Evolutionary conservation across 2,329 filamentous ascomycete species (phyloP).

Genomic region (Malbranchea zuffiana): DNA sequence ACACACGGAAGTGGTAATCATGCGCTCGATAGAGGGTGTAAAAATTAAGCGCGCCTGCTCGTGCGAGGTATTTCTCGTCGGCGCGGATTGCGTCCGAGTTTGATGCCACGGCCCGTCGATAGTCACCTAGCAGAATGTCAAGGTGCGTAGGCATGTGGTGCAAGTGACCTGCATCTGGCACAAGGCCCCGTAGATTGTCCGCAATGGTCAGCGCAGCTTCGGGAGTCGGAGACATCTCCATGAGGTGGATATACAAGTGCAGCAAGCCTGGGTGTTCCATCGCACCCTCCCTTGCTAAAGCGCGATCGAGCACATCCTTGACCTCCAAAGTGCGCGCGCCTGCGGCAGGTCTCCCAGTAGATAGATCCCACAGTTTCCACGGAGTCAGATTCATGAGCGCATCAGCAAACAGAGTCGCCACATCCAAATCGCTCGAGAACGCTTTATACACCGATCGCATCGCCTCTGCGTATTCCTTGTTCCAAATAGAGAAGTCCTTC

Average conservation of each 20-base stretch:
- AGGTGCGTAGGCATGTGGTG: constrained; percentile 70
- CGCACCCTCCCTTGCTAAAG: constrained; percentile 41
- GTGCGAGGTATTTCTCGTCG: constrained; percentile 54
- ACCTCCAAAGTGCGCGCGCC: constrained; percentile 49
- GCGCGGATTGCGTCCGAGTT: constrained; percentile 57
- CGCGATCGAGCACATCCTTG: constrained; percentile 48
- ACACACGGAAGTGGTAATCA: constrained; percentile 63
- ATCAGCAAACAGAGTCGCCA: constrained; percentile 54
- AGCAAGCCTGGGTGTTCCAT: constrained; percentile 56
- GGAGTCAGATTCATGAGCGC: constrained; percentile 55
- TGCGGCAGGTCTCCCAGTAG: constrained; percentile 45
- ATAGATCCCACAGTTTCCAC: constrained; percentile 54
- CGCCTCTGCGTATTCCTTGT: constrained; percentile 49
- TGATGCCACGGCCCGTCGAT: constrained; percentile 52
- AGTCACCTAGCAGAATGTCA: constrained; percentile 63
- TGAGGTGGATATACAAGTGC: constrained; percentile 66
- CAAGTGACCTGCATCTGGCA: constrained; percentile 60
- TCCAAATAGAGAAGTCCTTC: constrained; percentile 45
- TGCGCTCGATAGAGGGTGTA: constrained; percentile 68
- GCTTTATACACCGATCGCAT: constrained; percentile 46
- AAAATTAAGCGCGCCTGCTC: constrained; percentile 53
- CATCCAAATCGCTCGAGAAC: constrained; percentile 49
- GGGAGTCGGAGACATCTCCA: constrained; percentile 62
- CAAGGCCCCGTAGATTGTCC: constrained; percentile 51
- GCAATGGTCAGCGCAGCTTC: constrained; percentile 52